Evolutionary conservation across 2,329 filamentous ascomycete genomes (phyloP), one percentile per base, ranked within the genome.

Genomic region (Diaporthe destruens): DNA sequence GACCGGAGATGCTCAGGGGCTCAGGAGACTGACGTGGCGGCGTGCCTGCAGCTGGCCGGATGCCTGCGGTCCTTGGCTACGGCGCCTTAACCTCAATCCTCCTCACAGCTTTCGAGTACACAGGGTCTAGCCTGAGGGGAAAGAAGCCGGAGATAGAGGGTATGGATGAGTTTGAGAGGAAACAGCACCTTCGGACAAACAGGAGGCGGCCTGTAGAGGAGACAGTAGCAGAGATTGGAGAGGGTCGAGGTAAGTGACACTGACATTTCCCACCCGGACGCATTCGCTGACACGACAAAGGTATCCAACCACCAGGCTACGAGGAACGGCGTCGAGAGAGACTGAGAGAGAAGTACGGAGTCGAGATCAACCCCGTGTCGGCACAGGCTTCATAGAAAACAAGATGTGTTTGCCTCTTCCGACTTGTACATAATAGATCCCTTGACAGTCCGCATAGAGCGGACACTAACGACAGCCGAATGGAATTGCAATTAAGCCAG

Each of bases 291-390:
- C 72, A 73, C 69, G 1, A 23, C n/a, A 9, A 77, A 98, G 95
- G 93, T 71, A 94, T 98, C 78, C 88, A 92, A 77, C 93, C 89
- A 53, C 91, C 93, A 20, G 94, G 94, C 67, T 98, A 96, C 80
- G 92, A 94, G 77, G 94, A 97, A 86, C 88, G 95, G 82, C 91
- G 95, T 82, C 90, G 90, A 76, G 87, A 95, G 85, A 89, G 94
- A 78, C 88, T 98, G 82, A 92, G 94, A 88, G 92, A 94, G 84
- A 94, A 91, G 82, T 98, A 98, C 80, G 94, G 95, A 73, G 90
- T 97, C 79, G 94, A 97, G 76, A 91, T 98, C 79, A 89, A 92
- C 79, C 88, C 91, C 71, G 89, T 92, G 76, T 88, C 83, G 72
- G 86, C 87, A 55, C 84, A 89, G 55, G 71, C 57, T 57, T 63